These are phyloP conservation scores for Sporothrix protearum DNA, from an alignment of 2,329 filamentous ascomycete species.

Conservation along the genomic window DNA sequence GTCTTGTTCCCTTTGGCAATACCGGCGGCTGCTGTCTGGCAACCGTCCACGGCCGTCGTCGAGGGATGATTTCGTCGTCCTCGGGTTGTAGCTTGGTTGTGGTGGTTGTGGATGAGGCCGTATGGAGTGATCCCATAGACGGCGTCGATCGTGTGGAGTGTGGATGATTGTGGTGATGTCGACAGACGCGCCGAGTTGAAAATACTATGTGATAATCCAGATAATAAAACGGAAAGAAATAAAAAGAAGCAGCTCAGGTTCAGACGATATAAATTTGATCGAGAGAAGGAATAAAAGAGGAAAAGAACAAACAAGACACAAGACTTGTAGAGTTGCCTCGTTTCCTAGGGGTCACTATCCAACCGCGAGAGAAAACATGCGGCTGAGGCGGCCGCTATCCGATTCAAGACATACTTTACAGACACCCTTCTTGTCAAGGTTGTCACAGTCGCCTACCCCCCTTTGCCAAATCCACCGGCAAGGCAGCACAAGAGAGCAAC, in stretches of 20 bases:
- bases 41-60: neutral
- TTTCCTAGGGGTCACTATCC: neutral
- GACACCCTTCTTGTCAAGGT: no score
- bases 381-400: neutral
- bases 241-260: neutral
- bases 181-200: neutral
- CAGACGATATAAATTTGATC: neutral
- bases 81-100: neutral
- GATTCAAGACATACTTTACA: neutral
- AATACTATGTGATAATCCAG: neutral
- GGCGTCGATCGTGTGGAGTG: neutral
- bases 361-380: neutral
- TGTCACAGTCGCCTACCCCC: neutral
- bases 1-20: neutral
- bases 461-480: neutral
- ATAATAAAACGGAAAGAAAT: neutral
- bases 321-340: neutral
- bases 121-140: neutral
- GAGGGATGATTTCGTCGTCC: neutral
- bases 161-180: neutral
- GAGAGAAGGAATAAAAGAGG: neutral
- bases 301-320: neutral
- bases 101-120: neutral
- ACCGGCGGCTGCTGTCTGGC: neutral
- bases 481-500: conserved; percentile 1